Percentiles rank a stretch among this genome's conserved stretches.
Conservation (phyloP, 352 stramenopile genomes). For the Pythium sp. region DNA sequence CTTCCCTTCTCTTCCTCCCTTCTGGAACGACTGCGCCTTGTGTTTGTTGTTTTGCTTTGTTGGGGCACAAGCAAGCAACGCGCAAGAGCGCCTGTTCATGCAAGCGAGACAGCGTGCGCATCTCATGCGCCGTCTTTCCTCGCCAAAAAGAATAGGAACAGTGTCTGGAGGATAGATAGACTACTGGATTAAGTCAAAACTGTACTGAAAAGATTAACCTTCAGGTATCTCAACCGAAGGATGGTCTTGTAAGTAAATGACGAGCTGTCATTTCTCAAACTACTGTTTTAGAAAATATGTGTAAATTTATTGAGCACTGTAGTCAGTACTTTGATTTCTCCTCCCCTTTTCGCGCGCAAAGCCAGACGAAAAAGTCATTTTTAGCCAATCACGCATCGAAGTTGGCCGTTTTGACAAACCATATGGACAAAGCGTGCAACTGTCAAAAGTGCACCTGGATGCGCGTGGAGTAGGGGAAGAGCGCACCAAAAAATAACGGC, state of each 20-base stretch:
- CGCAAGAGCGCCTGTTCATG: neutral
- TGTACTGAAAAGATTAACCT: too few species aligned
- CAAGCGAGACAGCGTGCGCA: neutral
- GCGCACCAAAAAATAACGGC: too few species aligned
- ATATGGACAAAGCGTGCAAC: neutral
- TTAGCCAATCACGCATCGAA: neutral
- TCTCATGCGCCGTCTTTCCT: neutral
- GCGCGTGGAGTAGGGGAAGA: too few species aligned
- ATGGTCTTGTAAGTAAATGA: too few species aligned
- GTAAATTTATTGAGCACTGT: too few species aligned
- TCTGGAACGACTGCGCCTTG: neutral
- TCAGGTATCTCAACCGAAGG: too few species aligned
- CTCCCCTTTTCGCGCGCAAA: slow-evolving; percentile 3
- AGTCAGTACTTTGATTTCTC: neutral
- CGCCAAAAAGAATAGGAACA: neutral
- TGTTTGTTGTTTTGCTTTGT: slow-evolving; percentile 1
- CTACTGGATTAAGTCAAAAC: too few species aligned
- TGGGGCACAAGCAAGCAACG: neutral
- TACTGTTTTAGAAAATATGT: too few species aligned
- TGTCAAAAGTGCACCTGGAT: neutral
- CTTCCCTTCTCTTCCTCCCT: neutral
- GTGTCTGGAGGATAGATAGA: neutral
- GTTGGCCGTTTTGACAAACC: neutral
- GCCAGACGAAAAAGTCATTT: neutral
- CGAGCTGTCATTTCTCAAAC: too few species aligned